phyloP scores from a whole-genome alignment of 495 filamentous ascomycete species.

The Aspergillus biplanus region DNA sequence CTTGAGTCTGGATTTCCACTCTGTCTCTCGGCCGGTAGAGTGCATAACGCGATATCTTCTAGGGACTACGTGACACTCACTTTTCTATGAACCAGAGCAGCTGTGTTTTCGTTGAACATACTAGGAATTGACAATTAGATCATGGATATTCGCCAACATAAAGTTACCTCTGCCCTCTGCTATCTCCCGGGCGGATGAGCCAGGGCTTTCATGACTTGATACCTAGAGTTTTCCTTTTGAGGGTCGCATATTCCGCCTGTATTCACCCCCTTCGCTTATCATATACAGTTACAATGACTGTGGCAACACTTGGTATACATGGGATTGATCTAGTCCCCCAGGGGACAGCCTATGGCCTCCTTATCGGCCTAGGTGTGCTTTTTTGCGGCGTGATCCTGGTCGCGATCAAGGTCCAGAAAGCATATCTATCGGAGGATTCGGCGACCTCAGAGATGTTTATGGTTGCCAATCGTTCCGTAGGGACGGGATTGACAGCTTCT shows the following conservation, averaged over 20 bases:
- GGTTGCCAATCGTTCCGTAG: slow-evolving; percentile 53
- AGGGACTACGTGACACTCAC: slow-evolving; percentile 34
- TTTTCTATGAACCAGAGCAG: neutral
- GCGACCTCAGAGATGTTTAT: slow-evolving; percentile 57
- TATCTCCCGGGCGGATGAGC: neutral
- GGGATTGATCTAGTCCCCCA: slow-evolving; percentile 37
- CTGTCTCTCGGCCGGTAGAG: slow-evolving; percentile 14
- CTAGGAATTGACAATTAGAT: neutral
- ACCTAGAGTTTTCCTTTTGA: neutral
- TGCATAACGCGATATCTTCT: slow-evolving; percentile 35
- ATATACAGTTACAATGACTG: slow-evolving; percentile 6
- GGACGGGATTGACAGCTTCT: slow-evolving; percentile 52
- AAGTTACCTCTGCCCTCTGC: slow-evolving; percentile 4
- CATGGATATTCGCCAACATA: slow-evolving; percentile 4
- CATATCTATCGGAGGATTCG: slow-evolving; percentile 49
- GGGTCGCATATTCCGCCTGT: neutral
- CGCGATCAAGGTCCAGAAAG: slow-evolving; percentile 46
- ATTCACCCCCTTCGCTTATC: neutral
- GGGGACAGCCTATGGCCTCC: slow-evolving; percentile 48
- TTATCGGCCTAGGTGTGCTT: slow-evolving; percentile 45
- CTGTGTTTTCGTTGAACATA: slow-evolving; percentile 9
- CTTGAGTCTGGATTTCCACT: slow-evolving; percentile 6
- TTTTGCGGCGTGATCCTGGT: slow-evolving; percentile 48
- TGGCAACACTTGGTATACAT: neutral
- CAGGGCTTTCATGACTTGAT: neutral